These are phyloP conservation scores for cucumber (Cucumis sativus) DNA, from an alignment of 306 rosid genomes.

Conservation along the genomic window Cucumber_9930_V3 NC_026660.2:26261001-26261500, in stretches of 20 bases:
- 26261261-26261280: constrained; percentile 28
- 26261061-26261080: neutral
- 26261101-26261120: neutral
- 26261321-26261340: constrained; percentile 37
- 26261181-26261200: constrained; percentile 16
- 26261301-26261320: constrained; percentile 11
- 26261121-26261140: neutral
- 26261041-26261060: neutral
- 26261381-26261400: constrained; percentile 31
- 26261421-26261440: constrained; percentile 66
- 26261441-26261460: constrained; percentile 34
- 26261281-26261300: neutral
- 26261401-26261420: constrained; percentile 29
- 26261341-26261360: constrained; percentile 28
- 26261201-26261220: constrained; percentile 23
- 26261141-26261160: neutral
- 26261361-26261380: constrained; percentile 8
- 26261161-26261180: neutral
- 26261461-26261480: constrained; percentile 22
- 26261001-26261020: no score
- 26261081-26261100: neutral
- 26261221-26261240: constrained; percentile 6
- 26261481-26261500: constrained; percentile 28
- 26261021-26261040: neutral
- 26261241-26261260: neutral